Percentiles rank a stretch among this genome's conserved stretches.
These are phyloP conservation scores for Massospora cicadina DNA, from an alignment of 371 early-diverging fungal species.

Conservation along the genomic window DNA sequence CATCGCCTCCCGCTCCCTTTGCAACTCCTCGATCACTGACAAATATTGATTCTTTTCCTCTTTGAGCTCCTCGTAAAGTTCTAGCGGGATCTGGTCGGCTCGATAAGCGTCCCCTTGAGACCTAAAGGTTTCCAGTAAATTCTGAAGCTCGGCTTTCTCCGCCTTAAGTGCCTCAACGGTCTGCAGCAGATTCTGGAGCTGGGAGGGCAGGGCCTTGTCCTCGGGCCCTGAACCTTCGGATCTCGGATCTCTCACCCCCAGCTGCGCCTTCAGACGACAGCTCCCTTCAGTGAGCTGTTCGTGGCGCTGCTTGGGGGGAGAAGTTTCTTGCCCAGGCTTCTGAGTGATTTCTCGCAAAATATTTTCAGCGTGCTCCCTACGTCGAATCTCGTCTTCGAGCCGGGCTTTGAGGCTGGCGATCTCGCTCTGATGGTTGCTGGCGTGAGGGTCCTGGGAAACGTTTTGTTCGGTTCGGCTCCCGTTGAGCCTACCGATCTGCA, in stretches of 20 bases:
- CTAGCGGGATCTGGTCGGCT: not conserved
- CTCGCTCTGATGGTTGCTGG: no score
- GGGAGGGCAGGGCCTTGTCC: not conserved
- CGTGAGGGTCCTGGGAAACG: no score
- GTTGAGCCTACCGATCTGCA: not conserved
- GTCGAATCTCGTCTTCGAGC: no score
- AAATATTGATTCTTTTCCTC: not conserved
- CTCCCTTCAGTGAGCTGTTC: no score
- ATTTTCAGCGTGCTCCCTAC: not conserved
- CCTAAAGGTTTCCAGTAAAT: not conserved
- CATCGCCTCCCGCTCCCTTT: not conserved
- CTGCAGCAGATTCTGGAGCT: not conserved
- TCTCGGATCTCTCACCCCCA: not conserved
- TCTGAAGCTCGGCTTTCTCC: not conserved
- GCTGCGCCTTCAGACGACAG: no score
- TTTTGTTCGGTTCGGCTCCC: not conserved
- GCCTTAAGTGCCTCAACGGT: not conserved
- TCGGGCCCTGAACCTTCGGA: not conserved
- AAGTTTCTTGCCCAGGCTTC: not conserved
- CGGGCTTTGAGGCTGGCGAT: no score
- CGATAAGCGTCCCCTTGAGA: not conserved
- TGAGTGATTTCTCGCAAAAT: not conserved
- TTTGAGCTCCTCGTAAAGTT: not conserved
- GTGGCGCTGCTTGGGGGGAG: not conserved
- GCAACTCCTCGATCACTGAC: not conserved